A percentile compares a stretch with the other conserved stretches of the same genome.
Conservation (phyloP, 2,329 filamentous ascomycete genomes). For the Cryphonectria carpinicola region DNA sequence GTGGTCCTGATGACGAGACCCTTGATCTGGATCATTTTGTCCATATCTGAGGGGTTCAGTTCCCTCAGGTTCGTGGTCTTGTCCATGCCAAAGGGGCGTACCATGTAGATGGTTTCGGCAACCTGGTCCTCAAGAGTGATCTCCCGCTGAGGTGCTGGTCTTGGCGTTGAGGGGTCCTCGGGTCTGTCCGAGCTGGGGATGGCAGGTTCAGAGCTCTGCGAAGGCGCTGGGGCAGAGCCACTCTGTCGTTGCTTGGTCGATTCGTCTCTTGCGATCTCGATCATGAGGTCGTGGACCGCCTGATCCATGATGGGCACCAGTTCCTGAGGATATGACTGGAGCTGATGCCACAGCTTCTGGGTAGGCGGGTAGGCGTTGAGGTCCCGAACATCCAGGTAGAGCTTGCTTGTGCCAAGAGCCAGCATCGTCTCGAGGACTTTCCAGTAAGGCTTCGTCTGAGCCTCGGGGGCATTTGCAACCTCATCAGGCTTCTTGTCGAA, state of each 20-base stretch:
- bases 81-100: slow-evolving; percentile 87
- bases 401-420: slow-evolving; percentile 76
- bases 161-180: slow-evolving; percentile 53
- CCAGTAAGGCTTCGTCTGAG: slow-evolving; percentile 80
- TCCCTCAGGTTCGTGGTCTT: slow-evolving; percentile 89
- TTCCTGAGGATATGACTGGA: slow-evolving; percentile 93
- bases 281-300: slow-evolving; percentile 88
- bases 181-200: slow-evolving; percentile 79
- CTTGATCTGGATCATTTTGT: slow-evolving; percentile 93
- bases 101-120: slow-evolving; percentile 78
- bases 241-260: slow-evolving; percentile 72
- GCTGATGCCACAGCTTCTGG: slow-evolving; percentile 91
- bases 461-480: slow-evolving; percentile 69
- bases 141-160: slow-evolving; percentile 49
- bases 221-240: slow-evolving; percentile 53
- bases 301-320: slow-evolving; percentile 97
- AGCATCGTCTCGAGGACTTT: slow-evolving; percentile 90
- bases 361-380: slow-evolving; percentile 92
- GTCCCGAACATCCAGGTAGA: slow-evolving; percentile 89
- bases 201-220: slow-evolving; percentile 73
- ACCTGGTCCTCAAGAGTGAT: slow-evolving; percentile 79
- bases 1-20: slow-evolving; percentile 95
- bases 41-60: slow-evolving; percentile 92
- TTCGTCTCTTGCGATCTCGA: slow-evolving; percentile 82
- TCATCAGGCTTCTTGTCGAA: slow-evolving; percentile 82